Base-by-base conservation (phyloP, 1,284 basidiomycete genomes). In the Schizopora paradoxa region DNA sequence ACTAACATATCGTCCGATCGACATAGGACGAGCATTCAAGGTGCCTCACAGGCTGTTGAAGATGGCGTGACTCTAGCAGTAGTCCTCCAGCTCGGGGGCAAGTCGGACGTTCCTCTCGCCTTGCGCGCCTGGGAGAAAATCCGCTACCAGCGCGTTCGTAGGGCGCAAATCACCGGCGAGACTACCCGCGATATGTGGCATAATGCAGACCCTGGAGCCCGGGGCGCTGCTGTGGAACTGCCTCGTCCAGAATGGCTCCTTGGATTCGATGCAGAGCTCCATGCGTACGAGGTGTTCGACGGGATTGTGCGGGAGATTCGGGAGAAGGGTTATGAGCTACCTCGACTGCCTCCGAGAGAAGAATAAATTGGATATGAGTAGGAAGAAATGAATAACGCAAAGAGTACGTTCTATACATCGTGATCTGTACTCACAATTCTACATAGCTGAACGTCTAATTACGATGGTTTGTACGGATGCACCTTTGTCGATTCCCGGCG, bases 11-110 rank as follows among this genome's bases (percentile, higher is more conserved):
- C 32, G 32, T 8, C 16, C 38, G 27, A 40, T 28, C n/a, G n/a
- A 16, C 5, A 19, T 51, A 63, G 54, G 25, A 54, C 58, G 38
- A 64, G 61, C 36, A 45, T 48, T 2, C 58, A 60, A 37, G 59
- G 61, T 13, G 60, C 58, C 7, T 58, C 58, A 14, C 61, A 61
- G 43, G 60, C 57, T 3, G 49, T 62, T 16, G 60, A 66, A 25
- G 59, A 65, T 38, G 62, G 57, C 6, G 53, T 62, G 3, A 54
- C 57, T 2, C 48, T 64, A 22, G 58, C 58, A 1, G 52, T 56
- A 11, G 36, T 34, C 8, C 53, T 64, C 3, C 39, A 54, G 29
- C 49, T 58, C 18, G 56, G 47, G 1, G 60, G 56, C 0, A 65
- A 59, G 43, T 31, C 42, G 6, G 40, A 53, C 23, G 40, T 58